Conservation (phyloP, 805 yeast species). For the Barnettozyma vustinii region DNA sequence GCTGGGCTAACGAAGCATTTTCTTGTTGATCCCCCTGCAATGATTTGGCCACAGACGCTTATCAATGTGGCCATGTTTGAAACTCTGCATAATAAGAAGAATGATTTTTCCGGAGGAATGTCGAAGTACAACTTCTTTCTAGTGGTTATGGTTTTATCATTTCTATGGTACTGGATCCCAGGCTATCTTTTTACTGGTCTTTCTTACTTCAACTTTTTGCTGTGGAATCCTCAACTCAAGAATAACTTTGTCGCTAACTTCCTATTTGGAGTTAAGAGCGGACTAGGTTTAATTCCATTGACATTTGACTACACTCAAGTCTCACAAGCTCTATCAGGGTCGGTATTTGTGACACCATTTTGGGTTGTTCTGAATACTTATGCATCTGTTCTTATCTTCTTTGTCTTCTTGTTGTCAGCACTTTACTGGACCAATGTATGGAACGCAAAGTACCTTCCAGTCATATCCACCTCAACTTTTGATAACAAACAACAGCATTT, state of each 20-base stretch:
- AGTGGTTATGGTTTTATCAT: constrained; percentile 35
- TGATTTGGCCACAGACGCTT: constrained; percentile 60
- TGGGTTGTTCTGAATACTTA: constrained; percentile 34
- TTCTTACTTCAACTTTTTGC: constrained; percentile 46
- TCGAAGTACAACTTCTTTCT: constrained; percentile 46
- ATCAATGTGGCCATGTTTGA: constrained; percentile 54
- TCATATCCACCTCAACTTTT: constrained; percentile 43
- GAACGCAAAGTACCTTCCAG: constrained; percentile 57
- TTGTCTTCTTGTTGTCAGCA: constrained; percentile 44
- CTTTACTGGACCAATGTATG: constrained; percentile 49
- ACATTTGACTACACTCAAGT: constrained; percentile 58
- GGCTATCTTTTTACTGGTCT: constrained; percentile 58
- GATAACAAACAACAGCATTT: constrained; percentile 43
- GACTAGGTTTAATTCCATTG: constrained; percentile 50
- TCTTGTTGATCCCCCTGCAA: constrained; percentile 54
- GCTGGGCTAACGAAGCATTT: constrained; percentile 58
- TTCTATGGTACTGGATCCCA: constrained; percentile 63
- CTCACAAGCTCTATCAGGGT: constrained; percentile 36
- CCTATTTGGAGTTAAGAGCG: constrained; percentile 55
- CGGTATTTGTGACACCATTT: constrained; percentile 56
- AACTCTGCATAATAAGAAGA: constrained; percentile 38
- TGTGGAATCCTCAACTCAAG: constrained; percentile 31
- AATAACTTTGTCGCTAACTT: constrained; percentile 54
- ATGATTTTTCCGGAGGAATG: constrained; percentile 43
- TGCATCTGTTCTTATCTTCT: constrained; percentile 43